phyloP scores from a whole-genome alignment of 345 rosid genomes.

The Passiflora organensis region DNA sequence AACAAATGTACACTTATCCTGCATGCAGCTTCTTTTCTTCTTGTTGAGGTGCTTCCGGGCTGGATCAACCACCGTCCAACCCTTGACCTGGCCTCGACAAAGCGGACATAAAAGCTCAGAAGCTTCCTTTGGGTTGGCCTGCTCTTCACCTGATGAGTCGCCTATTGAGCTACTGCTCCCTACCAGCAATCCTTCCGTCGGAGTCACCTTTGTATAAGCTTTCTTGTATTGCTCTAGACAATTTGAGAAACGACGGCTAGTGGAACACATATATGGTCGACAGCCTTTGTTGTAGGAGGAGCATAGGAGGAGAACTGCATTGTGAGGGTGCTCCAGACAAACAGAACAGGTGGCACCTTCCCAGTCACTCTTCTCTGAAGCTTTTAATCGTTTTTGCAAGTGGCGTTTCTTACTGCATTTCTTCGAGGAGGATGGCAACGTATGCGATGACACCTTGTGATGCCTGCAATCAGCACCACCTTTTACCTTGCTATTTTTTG shows the following conservation, averaged over 20 bases:
- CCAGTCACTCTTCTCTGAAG: slow-evolving; percentile 58
- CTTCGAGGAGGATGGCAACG: slow-evolving; percentile 34
- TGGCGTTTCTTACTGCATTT: slow-evolving; percentile 27
- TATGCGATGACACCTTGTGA: slow-evolving; percentile 22
- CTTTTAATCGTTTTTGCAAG: slow-evolving; percentile 26
- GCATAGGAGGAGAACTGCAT: slow-evolving; percentile 77
- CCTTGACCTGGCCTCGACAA: slow-evolving; percentile 88
- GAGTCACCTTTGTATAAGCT: slow-evolving; percentile 49
- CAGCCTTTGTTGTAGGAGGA: slow-evolving; percentile 85
- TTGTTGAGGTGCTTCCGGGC: slow-evolving; percentile 60
- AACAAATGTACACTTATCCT: slow-evolving; percentile 55
- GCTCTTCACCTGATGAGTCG: slow-evolving; percentile 19
- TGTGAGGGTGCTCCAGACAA: slow-evolving; percentile 81
- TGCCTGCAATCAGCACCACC: slow-evolving; percentile 23
- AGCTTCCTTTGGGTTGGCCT: slow-evolving; percentile 34
- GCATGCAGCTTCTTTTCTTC: slow-evolving; percentile 74
- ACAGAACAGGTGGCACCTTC: slow-evolving; percentile 59
- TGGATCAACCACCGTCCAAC: slow-evolving; percentile 81
- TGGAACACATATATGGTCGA: slow-evolving; percentile 92
- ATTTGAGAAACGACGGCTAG: slow-evolving; percentile 71
- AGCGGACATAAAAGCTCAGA: slow-evolving; percentile 78
- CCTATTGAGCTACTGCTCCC: slow-evolving; percentile 17
- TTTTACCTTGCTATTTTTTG: slow-evolving; percentile 40
- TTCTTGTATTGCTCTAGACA: slow-evolving; percentile 85
- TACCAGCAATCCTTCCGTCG: slow-evolving; percentile 26